Evolutionary conservation across 2,329 filamentous ascomycete genomes (phyloP).

Genomic region (Neonectria sp.): DNA sequence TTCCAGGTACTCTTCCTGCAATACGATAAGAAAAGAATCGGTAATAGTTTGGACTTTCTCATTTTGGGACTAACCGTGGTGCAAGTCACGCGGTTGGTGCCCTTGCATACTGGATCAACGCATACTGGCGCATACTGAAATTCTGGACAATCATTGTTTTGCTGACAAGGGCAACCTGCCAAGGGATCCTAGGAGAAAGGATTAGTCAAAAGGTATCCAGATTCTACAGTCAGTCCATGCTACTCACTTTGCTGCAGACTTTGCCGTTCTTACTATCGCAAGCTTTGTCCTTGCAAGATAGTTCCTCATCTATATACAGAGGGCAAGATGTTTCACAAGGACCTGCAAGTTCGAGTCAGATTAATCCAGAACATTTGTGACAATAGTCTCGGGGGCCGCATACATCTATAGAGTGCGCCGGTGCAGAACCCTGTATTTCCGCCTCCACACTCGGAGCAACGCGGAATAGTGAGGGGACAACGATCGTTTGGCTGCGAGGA

Average conservation of each 20-base stretch:
- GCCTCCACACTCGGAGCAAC: slow-evolving; percentile 3
- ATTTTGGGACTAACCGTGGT: not conserved
- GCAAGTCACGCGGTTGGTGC: not conserved
- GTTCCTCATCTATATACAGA: not conserved
- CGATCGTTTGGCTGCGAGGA: not conserved
- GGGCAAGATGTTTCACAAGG: slow-evolving; percentile 13
- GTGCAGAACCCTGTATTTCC: slow-evolving; percentile 11
- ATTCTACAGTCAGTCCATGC: not conserved
- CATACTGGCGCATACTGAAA: not conserved
- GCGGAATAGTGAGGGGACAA: slow-evolving; percentile 2
- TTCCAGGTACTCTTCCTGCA: not conserved
- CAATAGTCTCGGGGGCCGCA: not conserved
- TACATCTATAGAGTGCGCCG: slow-evolving; percentile 9
- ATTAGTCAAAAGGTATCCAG: not conserved
- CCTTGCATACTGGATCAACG: not conserved
- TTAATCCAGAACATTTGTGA: not conserved
- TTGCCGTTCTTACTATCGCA: slow-evolving; percentile 10
- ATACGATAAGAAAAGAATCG: not conserved
- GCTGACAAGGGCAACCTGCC: slow-evolving; percentile 8
- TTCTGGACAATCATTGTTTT: slow-evolving; percentile 10
- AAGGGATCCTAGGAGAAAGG: slow-evolving; percentile 1
- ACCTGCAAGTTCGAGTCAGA: not conserved
- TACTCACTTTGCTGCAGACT: slow-evolving; percentile 9
- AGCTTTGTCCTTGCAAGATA: not conserved
- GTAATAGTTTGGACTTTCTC: not conserved